These are phyloP conservation scores for Cladosporium velox DNA, from an alignment of 2,329 filamentous ascomycete genomes.

Conservation along the genomic window DNA sequence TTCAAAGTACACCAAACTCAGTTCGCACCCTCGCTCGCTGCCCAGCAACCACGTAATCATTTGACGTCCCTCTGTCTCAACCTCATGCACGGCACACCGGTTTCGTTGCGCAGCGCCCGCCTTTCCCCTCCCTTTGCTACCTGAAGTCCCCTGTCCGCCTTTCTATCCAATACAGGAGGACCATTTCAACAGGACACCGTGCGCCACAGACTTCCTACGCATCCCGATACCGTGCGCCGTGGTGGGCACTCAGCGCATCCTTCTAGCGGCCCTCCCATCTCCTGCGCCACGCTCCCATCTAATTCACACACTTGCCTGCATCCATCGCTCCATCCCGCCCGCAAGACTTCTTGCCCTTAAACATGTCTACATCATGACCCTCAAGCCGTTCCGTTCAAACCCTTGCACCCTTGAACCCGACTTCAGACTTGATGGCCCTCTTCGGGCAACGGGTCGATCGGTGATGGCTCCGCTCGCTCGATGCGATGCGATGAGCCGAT, in stretches of 20 bases:
- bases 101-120: conserved; percentile 1
- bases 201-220: not conserved
- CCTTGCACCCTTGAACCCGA: not conserved
- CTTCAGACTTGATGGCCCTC: not conserved
- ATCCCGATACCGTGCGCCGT: conserved; percentile 4
- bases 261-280: not conserved
- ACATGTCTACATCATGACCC: not conserved
- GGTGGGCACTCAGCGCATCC: conserved; percentile 2
- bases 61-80: conserved; percentile 5
- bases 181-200: not conserved
- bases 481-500: not conserved
- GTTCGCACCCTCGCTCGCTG: not conserved
- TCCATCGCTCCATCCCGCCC: not conserved
- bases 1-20: not conserved
- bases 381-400: not conserved
- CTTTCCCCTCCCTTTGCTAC: not conserved
- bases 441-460: not conserved
- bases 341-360: not conserved
- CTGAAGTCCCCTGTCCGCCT: conserved; percentile 1
- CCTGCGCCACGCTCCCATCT: conserved; percentile 4
- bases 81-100: not conserved
- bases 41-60: conserved; percentile 9
- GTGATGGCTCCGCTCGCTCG: conserved; percentile 1
- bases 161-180: not conserved
- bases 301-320: conserved; percentile 1